Base-by-base conservation (phyloP, 2,329 filamentous ascomycete species). In the Curvularia verruculosa region DNA sequence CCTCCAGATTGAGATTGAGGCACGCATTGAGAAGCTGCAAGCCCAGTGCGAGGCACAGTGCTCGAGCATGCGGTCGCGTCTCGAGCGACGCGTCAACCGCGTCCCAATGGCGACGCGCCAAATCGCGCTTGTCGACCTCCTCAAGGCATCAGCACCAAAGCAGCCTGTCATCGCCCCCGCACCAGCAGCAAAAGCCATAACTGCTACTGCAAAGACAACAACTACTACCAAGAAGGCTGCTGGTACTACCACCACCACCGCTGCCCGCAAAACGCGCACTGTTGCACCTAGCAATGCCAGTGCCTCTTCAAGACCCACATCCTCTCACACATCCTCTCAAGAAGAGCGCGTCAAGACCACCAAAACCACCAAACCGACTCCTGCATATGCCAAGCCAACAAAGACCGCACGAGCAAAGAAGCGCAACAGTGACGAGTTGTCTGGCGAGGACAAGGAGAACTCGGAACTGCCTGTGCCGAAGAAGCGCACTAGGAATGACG, bases 31-130 rank as follows among this genome's bases (percentile, higher is more conserved):
- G 67, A 92, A 94, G 76, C 82, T 98, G 59, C 87, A 93, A 68
- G 89, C 93, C 6, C 92, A 96, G 75, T 96, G 96, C 79, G 89
- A 89, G 57, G 84, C 96, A 9, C 93, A 96, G 77, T 90, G 92
- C 21, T 90, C 94, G 75, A 90, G 90, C 61, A 84, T 98, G 37
- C 86, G 90, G 59, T 88, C 92, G 58, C 89, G 94, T 59, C 89
- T 99, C 50, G 93, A 97, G 77, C 90, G 96, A 79, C 90, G 95
- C 78, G 85, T 98, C 75, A 96, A 97, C 74, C 88, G 95, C 52
- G 95, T 98, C 50, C 95, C 95, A 7, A 85, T 87, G 67, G 84
- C 88, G 15, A 79, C 96, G 61, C 88, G 94, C 58, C 90, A 89
- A 70, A 83, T 87, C 60, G 96, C 86, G 55, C 94, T 99, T 83